phyloP scores from a whole-genome alignment of 2,329 filamentous ascomycete species.

The Waltergamsia citrina region DNA sequence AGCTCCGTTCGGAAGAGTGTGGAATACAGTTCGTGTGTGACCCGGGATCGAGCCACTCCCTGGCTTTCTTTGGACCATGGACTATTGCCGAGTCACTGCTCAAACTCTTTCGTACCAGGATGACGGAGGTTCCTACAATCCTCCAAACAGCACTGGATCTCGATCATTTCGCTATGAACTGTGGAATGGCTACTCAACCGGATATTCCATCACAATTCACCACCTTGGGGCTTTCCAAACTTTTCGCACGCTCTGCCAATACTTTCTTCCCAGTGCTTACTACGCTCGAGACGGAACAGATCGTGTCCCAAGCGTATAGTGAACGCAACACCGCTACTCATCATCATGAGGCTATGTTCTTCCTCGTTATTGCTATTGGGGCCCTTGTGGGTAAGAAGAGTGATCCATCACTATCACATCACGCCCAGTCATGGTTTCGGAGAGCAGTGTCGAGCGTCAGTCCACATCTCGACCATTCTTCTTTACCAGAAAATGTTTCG shows the following conservation, averaged over 20 bases:
- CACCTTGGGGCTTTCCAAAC: not conserved
- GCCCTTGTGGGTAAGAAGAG: slow-evolving; percentile 4
- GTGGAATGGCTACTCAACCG: not conserved
- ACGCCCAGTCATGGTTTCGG: slow-evolving; percentile 2
- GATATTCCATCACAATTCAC: not conserved
- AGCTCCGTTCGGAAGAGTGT: too few species aligned
- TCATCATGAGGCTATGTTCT: slow-evolving; percentile 3
- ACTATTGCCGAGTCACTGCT: too few species aligned
- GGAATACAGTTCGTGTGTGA: too few species aligned
- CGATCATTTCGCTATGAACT: too few species aligned
- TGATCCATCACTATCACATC: slow-evolving; percentile 1
- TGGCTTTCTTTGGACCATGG: too few species aligned
- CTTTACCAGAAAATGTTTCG: slow-evolving; percentile 3
- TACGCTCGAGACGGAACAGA: not conserved
- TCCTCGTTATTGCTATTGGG: slow-evolving; percentile 7
- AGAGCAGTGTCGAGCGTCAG: not conserved
- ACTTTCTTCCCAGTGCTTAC: slow-evolving; percentile 1
- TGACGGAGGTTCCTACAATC: too few species aligned
- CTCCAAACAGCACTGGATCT: too few species aligned
- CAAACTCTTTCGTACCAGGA: too few species aligned
- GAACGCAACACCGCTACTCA: not conserved
- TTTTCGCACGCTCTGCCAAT: not conserved
- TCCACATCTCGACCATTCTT: slow-evolving; percentile 5
- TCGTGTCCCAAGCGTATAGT: not conserved
- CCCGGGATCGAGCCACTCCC: too few species aligned